These are phyloP conservation scores for Tolypocladium album DNA, from an alignment of 2,329 filamentous ascomycete genomes.

Conservation along the genomic window DNA sequence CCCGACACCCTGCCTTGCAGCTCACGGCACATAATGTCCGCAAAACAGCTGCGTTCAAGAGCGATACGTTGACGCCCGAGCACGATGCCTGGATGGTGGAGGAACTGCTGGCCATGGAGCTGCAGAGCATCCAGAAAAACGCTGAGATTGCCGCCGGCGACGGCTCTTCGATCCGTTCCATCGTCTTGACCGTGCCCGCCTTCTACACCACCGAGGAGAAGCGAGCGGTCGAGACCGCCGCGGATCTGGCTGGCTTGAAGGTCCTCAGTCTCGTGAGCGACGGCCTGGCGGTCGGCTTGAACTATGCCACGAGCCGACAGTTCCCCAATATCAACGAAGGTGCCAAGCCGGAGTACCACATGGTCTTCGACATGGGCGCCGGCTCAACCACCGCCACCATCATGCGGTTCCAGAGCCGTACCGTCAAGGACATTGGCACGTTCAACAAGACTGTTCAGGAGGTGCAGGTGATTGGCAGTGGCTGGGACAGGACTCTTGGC, in stretches of 20 bases:
- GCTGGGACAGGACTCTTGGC: conserved; percentile 83
- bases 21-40: conserved; percentile 49
- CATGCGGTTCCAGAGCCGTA: conserved; percentile 78
- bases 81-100: conserved; percentile 70
- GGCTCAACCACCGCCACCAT: conserved; percentile 87
- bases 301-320: conserved; percentile 85
- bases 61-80: conserved; percentile 49
- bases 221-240: conserved; percentile 73
- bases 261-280: conserved; percentile 80
- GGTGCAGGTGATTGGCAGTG: conserved; percentile 75
- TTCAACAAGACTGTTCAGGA: conserved; percentile 97
- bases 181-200: conserved; percentile 78
- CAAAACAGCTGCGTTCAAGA: conserved; percentile 73
- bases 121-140: conserved; percentile 83
- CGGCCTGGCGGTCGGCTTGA: conserved; percentile 82
- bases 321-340: conserved; percentile 80
- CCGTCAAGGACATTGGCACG: conserved; percentile 82
- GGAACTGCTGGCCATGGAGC: conserved; percentile 90
- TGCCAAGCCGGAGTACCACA: conserved; percentile 77
- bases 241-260: conserved; percentile 77
- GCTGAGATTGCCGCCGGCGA: conserved; percentile 75
- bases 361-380: conserved; percentile 97
- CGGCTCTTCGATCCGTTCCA: conserved; percentile 62
- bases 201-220: conserved; percentile 90
- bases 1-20: conserved; percentile 68